Percentiles rank a stretch among this genome's conserved stretches.
Conservation (phyloP, 164 flowering plant genomes). For the Houttuynia cordata region DNA sequence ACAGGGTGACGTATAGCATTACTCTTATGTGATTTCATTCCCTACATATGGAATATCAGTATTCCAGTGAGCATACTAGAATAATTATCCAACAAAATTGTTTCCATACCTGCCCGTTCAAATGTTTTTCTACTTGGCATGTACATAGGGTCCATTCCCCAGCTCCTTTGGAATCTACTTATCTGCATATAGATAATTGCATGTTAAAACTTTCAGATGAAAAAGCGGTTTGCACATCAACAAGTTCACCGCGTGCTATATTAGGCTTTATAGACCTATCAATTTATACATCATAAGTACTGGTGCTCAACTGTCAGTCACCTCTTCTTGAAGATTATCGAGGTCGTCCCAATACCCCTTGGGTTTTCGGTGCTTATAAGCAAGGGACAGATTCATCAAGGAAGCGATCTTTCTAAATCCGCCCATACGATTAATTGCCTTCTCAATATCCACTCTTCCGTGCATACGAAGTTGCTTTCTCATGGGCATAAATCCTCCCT, state of each 20-base stretch:
- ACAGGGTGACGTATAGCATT: no score
- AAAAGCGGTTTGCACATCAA: no score
- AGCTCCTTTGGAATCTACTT: conserved; percentile 59
- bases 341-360: conserved; percentile 93
- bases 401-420: conserved; percentile 82
- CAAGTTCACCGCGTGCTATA: background rate
- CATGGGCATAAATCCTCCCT: conserved; percentile 98
- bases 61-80: no score
- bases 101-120: conserved; percentile 71
- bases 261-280: background rate
- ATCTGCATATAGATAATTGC: conserved; percentile 29
- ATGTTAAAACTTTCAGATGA: background rate
- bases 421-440: conserved; percentile 90
- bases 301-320: conserved; percentile 5
- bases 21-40: no score
- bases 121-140: conserved; percentile 95
- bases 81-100: no score
- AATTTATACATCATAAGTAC: background rate
- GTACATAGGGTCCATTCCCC: conserved; percentile 86
- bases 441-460: conserved; percentile 91
- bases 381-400: conserved; percentile 78
- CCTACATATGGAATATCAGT: no score
- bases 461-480: conserved; percentile 80
- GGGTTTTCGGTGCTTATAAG: conserved; percentile 88
- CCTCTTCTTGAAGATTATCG: conserved; percentile 85